phyloP scores from a whole-genome alignment of 768 basidiomycete genomes.

The Naganishia vaughanmartiniae region DNA sequence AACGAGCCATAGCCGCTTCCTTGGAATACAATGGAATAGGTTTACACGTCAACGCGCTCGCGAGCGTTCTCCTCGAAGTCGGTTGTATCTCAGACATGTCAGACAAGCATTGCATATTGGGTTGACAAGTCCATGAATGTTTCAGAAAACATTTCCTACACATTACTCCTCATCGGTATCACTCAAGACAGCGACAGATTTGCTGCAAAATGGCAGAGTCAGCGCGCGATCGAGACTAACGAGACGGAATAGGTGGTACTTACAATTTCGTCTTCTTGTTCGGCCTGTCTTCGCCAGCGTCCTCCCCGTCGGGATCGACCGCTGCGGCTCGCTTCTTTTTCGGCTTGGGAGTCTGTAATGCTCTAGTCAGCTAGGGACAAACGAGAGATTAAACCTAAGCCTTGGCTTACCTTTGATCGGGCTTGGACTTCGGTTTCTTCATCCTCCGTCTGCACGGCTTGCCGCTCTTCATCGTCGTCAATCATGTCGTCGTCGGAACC shows the following conservation, averaged over 20 bases:
- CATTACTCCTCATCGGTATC: slow-evolving; percentile 13
- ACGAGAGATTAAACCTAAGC: background rate
- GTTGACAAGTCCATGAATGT: background rate
- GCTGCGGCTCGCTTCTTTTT: slow-evolving; percentile 42
- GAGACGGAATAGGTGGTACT: background rate
- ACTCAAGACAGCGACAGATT: slow-evolving; percentile 26
- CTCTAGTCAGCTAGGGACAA: slow-evolving; percentile 27
- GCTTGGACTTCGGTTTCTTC: slow-evolving; percentile 26
- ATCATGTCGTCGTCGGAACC: slow-evolving; percentile 56
- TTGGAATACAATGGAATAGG: background rate
- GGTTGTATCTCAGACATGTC: background rate
- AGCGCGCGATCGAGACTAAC: slow-evolving; percentile 1
- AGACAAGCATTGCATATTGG: background rate
- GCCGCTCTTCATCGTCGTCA: slow-evolving; percentile 57
- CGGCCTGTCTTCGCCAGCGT: slow-evolving; percentile 33
- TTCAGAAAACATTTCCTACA: background rate
- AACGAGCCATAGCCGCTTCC: background rate
- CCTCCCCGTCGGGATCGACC: slow-evolving; percentile 46
- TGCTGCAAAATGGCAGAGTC: background rate
- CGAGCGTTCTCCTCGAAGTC: too few relatives aligned
- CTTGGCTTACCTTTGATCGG: slow-evolving; percentile 28
- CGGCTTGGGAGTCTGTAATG: slow-evolving; percentile 28
- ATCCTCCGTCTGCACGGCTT: slow-evolving; percentile 28
- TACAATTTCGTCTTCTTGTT: slow-evolving; percentile 32
- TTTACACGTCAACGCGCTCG: too few relatives aligned